Evolutionary conservation across 345 rosid genomes (phyloP).

Genomic region (Salix viminalis): DNA sequence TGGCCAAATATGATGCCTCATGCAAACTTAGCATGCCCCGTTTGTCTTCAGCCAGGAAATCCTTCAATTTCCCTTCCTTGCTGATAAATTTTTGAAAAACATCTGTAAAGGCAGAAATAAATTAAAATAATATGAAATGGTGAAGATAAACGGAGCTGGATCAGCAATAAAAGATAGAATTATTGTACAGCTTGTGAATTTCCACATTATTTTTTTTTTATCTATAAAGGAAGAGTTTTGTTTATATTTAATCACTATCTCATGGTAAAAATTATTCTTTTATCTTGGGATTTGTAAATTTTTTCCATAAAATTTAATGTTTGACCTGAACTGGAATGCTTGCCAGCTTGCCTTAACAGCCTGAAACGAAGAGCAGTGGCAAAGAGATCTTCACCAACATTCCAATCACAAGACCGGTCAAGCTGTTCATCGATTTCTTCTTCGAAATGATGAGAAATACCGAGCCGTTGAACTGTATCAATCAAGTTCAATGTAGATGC

Average conservation of each 20-base stretch:
- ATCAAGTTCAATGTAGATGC: constrained; percentile 8
- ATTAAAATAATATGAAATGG: no score
- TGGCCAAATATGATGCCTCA: constrained; percentile 24
- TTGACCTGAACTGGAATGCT: constrained; percentile 9
- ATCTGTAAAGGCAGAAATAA: neutral
- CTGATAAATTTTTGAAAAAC: constrained; percentile 12
- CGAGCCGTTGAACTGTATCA: constrained; percentile 22
- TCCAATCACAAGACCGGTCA: neutral
- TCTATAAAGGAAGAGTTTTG: neutral
- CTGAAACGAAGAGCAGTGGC: constrained; percentile 24
- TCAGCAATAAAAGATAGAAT: no score
- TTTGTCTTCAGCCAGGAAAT: constrained; percentile 3
- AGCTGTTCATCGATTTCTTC: constrained; percentile 8
- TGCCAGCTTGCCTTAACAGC: constrained; percentile 19
- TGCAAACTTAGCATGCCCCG: constrained; percentile 20
- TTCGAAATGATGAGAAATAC: constrained; percentile 20
- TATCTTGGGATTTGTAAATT: no score
- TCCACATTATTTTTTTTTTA: no score
- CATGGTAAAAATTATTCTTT: no score
- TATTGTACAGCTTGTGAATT: no score
- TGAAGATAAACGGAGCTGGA: no score
- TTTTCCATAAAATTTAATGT: no score
- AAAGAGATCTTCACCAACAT: constrained; percentile 6
- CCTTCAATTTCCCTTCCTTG: neutral
- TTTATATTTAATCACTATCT: no score